Evolutionary conservation across 176 grass and related monocot genomes (phyloP), one percentile per base, ranked within the genome.

Genomic region (Saccharum officinarum): DNA sequence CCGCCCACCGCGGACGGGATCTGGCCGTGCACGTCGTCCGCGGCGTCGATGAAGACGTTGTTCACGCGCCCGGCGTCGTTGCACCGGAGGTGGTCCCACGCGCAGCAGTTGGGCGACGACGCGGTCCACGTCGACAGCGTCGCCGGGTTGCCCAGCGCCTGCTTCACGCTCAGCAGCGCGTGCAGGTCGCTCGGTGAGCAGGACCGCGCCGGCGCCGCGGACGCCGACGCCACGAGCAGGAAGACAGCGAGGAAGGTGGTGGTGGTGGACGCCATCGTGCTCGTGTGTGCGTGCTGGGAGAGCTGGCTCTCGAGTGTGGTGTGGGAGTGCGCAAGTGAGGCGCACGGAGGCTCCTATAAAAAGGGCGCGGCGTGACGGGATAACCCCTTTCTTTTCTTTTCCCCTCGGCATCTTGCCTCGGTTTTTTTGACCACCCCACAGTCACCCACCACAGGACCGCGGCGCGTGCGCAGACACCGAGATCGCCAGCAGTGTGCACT

Each of bases 41-140:
- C 87, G 4, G 69, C 86, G 68, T 90, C 74, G 73, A 97, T 86
- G 86, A 87, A 90, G 71, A 97, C 86, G 86, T 87, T 85, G 83
- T 88, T 74, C 80, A 92, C 88, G 76, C 90, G 92, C 31, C 95
- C 90, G 18, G 71, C 55, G 41, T 88, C 83, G 83, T 85, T 36
- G 80, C 95, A 97, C 17, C 85, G 84, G 23, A 97, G 36, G 86
- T 91, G 83, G 41, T 89, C 86, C 95, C 95, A 97, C 66, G 11
- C 4, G 87, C 95, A 97, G 84, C 84, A 89, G 77, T 92, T 31
- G 18, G 64, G 15, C 22, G 68, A 80, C 4, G 86, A 16, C 0
- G 86, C 4, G 1, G 46, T 34, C 92, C 88, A 97, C 67, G 92
- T 75, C 57, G 83, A 88, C 66, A 97, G 80, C 59, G 81, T 85